phyloP scores from a whole-genome alignment of 2,329 filamentous ascomycete species.

The Trichophyton rubrum region DNA sequence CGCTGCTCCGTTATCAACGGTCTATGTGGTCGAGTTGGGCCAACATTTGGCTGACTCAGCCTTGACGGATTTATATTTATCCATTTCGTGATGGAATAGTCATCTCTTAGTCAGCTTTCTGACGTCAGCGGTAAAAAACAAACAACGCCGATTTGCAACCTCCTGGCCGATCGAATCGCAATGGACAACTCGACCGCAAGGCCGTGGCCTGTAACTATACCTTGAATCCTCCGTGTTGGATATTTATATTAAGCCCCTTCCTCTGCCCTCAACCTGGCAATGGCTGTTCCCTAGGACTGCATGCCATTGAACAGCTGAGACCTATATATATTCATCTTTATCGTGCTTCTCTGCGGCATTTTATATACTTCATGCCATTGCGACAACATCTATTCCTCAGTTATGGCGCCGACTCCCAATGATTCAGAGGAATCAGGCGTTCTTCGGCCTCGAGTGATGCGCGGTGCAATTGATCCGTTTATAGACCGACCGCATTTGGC shows the following conservation, averaged over 20 bases:
- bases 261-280: not conserved
- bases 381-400: not conserved
- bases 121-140: not conserved
- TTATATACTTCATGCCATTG: not conserved
- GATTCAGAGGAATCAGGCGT: constrained; percentile 6
- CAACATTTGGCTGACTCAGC: not conserved
- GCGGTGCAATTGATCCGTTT: constrained; percentile 5
- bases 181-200: not conserved
- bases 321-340: not conserved
- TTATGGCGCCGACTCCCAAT: constrained; percentile 7
- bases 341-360: no score
- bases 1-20: not conserved
- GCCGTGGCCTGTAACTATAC: not conserved
- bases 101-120: not conserved
- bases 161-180: not conserved
- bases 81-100: not conserved
- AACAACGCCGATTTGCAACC: not conserved
- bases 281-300: not conserved
- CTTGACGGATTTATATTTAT: not conserved
- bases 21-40: not conserved
- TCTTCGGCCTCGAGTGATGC: constrained; percentile 11
- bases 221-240: not conserved
- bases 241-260: not conserved
- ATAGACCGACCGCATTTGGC: not conserved
- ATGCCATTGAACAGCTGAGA: not conserved